These are phyloP conservation scores for Cladophialophora immunda DNA, from an alignment of 2,329 filamentous ascomycete species.

Conservation along the genomic window DNA sequence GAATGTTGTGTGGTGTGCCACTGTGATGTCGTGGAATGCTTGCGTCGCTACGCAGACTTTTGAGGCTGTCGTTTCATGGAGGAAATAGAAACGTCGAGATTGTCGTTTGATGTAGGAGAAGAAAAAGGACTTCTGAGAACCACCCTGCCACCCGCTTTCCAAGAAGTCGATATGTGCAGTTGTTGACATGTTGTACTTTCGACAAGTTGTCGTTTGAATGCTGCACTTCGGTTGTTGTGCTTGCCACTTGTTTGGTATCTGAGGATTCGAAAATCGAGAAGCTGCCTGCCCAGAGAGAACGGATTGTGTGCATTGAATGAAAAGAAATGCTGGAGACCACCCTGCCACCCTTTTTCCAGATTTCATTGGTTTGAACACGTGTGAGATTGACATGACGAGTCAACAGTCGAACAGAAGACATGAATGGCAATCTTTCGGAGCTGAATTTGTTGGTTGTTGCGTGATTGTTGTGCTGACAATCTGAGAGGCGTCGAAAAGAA, in stretches of 20 bases:
- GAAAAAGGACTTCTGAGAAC: background rate
- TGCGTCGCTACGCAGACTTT: background rate
- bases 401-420: background rate
- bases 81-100: background rate
- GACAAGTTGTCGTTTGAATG: background rate
- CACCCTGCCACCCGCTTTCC: background rate
- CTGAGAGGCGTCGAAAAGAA: background rate
- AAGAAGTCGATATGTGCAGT: background rate
- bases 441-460: background rate
- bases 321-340: conserved; percentile 1
- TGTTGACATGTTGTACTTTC: background rate
- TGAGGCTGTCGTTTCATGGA: background rate
- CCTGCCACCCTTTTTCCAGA: background rate
- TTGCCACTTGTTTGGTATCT: background rate
- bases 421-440: background rate
- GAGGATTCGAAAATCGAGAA: background rate
- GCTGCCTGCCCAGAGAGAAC: background rate
- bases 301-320: background rate
- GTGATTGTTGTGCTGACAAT: background rate
- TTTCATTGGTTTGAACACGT: background rate
- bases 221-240: background rate
- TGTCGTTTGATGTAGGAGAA: background rate
- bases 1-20: background rate
- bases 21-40: background rate
- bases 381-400: background rate